A percentile compares a stretch with the other conserved stretches of the same genome.
Conservation (phyloP, 192 early-diverging fungal species). For the Podila epicladia region DNA sequence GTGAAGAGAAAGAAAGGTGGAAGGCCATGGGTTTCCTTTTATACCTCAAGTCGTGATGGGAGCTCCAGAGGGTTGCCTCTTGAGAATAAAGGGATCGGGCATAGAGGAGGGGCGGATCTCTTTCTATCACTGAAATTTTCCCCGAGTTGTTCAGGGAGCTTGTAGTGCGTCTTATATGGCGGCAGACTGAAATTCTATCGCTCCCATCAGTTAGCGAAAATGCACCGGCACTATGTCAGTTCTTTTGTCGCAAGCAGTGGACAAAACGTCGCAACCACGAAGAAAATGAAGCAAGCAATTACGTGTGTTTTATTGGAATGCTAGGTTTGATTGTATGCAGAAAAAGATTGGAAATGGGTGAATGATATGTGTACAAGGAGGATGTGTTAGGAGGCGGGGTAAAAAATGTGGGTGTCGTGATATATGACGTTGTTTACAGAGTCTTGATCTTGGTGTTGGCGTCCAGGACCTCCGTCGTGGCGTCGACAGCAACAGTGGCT, state of each 20-base stretch:
- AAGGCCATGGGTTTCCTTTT: not conserved
- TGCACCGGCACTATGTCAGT: no score
- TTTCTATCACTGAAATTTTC: no score
- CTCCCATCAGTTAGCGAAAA: no score
- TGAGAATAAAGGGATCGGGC: no score
- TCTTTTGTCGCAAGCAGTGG: no score
- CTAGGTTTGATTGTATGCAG: not conserved
- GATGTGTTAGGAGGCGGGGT: not conserved
- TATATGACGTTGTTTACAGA: not conserved
- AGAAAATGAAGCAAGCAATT: no score
- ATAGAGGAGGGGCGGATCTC: no score
- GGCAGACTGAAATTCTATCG: no score
- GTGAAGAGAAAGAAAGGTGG: not conserved
- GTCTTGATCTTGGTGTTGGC: conserved; percentile 18
- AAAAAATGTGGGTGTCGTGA: not conserved
- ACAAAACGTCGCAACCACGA: no score
- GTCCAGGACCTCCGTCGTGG: conserved; percentile 22
- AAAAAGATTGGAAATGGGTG: not conserved
- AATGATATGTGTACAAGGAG: not conserved
- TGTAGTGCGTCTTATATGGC: no score
- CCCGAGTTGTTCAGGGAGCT: no score
- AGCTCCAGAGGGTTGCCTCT: not conserved
- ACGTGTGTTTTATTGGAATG: not conserved
- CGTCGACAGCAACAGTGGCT: conserved; percentile 6
- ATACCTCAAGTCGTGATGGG: not conserved